Percentiles rank a stretch among this genome's conserved stretches.
Conservation (phyloP, 345 rosid genomes). For the Sapria himalayana region DNA sequence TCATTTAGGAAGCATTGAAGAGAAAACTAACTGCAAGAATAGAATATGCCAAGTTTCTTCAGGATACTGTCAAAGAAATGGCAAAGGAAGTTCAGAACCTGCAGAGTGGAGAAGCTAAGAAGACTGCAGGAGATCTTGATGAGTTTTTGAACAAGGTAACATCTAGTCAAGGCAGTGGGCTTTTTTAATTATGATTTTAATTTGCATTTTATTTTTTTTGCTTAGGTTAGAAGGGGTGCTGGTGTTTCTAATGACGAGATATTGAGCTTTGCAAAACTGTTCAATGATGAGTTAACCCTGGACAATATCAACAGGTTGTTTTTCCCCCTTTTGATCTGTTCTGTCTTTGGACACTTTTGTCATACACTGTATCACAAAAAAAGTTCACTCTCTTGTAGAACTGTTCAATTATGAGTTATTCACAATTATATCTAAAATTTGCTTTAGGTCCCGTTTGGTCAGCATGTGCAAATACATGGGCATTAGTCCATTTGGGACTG, state of each 20-base stretch:
- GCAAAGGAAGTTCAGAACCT: constrained; percentile 76
- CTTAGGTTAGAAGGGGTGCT: constrained; percentile 44
- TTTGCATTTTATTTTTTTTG: background rate
- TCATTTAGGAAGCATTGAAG: constrained; percentile 57
- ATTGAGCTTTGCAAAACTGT: constrained; percentile 53
- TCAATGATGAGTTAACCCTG: constrained; percentile 55
- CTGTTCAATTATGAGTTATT: too few species aligned
- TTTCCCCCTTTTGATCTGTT: constrained; percentile 5
- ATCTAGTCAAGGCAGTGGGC: background rate
- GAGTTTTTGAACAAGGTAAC: constrained; percentile 36
- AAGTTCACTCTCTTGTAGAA: too few species aligned
- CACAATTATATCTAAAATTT: too few species aligned
- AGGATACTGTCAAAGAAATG: constrained; percentile 82
- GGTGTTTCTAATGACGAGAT: constrained; percentile 43
- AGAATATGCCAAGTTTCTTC: constrained; percentile 64
- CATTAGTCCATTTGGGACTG: constrained; percentile 50
- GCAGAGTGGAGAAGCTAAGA: constrained; percentile 43
- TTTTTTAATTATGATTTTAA: background rate
- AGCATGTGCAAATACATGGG: constrained; percentile 69
- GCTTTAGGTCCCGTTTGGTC: constrained; percentile 50
- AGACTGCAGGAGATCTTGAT: constrained; percentile 58
- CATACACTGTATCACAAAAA: too few species aligned
- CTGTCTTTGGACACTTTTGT: too few species aligned
- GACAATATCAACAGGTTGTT: constrained; percentile 56
- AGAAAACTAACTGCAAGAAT: constrained; percentile 45